Percentiles rank a stretch among this genome's conserved stretches.
Conservation (phyloP, 2,329 filamentous ascomycete genomes). For the Ophiosphaerella herpotricha region DNA sequence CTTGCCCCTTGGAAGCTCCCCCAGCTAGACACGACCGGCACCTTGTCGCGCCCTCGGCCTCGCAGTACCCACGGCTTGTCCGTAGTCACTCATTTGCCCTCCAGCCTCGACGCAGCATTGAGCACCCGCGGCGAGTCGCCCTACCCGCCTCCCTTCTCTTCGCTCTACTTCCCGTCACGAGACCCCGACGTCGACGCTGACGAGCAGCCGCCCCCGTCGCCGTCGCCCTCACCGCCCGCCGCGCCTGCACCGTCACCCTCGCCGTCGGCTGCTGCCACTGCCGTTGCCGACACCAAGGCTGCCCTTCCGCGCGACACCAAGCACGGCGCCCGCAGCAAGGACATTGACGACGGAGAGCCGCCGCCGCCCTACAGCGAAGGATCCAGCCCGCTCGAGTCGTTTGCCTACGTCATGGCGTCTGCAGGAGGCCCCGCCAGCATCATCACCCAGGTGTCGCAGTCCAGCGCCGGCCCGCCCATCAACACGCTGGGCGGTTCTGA, state of each 20-base stretch:
- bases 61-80: slow-evolving; percentile 50
- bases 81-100: slow-evolving; percentile 50
- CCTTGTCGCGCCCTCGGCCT: slow-evolving; percentile 51
- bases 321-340: slow-evolving; percentile 72
- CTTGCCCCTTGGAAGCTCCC: slow-evolving; percentile 31
- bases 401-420: slow-evolving; percentile 96
- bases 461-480: slow-evolving; percentile 73
- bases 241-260: slow-evolving; percentile 56
- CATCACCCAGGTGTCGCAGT: slow-evolving; percentile 96
- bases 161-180: slow-evolving; percentile 61
- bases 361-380: slow-evolving; percentile 97
- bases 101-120: slow-evolving; percentile 40
- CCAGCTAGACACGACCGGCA: slow-evolving; percentile 41
- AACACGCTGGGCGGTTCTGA: slow-evolving; percentile 88
- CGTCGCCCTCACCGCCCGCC: slow-evolving; percentile 57
- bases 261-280: slow-evolving; percentile 45
- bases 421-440: slow-evolving; percentile 97
- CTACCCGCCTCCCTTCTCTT: slow-evolving; percentile 66
- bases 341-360: slow-evolving; percentile 80
- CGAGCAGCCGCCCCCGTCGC: slow-evolving; percentile 16
- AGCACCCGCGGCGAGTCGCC: slow-evolving; percentile 58
- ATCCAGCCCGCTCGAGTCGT: slow-evolving; percentile 86
- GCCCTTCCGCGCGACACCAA: slow-evolving; percentile 83
- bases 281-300: slow-evolving; percentile 76
- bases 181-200: slow-evolving; percentile 54